Conservation (phyloP, 2,329 filamentous ascomycete species). For the Colletotrichum trifolii region DNA sequence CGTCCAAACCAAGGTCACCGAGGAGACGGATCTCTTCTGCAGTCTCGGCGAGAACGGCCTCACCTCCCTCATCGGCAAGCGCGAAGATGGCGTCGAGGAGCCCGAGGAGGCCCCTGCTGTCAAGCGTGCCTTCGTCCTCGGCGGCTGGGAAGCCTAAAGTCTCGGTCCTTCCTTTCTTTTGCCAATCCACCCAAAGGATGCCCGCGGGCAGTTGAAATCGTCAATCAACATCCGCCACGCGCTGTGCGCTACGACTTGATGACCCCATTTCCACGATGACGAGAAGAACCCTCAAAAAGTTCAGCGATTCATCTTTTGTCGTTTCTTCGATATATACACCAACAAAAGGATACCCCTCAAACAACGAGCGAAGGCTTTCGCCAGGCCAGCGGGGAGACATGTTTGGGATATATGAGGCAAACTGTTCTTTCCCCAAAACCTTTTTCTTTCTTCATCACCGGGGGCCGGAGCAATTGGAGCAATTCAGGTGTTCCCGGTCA, state of each 20-base stretch:
- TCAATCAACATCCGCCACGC: conserved; percentile 4
- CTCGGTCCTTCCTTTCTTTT: background rate
- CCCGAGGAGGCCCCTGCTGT: conserved; percentile 36
- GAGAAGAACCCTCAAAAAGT: conserved; percentile 7
- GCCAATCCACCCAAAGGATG: background rate
- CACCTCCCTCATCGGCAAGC: conserved; percentile 37
- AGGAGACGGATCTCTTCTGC: conserved; percentile 60
- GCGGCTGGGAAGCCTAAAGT: conserved; percentile 37
- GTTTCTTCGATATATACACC: conserved; percentile 4
- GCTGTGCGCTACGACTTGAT: conserved; percentile 35
- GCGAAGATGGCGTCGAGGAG: conserved; percentile 30
- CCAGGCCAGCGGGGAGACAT: background rate
- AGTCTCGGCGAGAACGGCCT: conserved; percentile 56
- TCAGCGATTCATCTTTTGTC: conserved; percentile 11
- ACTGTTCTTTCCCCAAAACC: conserved; percentile 6
- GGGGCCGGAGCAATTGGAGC: conserved; percentile 30
- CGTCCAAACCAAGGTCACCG: conserved; percentile 64
- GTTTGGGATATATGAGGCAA: conserved; percentile 14
- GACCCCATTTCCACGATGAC: conserved; percentile 18
- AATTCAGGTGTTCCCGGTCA: conserved; percentile 28
- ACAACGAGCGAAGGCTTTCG: conserved; percentile 14
- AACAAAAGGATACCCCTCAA: conserved; percentile 28
- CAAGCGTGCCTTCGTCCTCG: conserved; percentile 48
- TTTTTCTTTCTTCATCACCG: background rate
- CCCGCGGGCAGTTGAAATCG: background rate